Base-by-base conservation (phyloP, 1,284 basidiomycete species). In the Malassezia japonica region DNA sequence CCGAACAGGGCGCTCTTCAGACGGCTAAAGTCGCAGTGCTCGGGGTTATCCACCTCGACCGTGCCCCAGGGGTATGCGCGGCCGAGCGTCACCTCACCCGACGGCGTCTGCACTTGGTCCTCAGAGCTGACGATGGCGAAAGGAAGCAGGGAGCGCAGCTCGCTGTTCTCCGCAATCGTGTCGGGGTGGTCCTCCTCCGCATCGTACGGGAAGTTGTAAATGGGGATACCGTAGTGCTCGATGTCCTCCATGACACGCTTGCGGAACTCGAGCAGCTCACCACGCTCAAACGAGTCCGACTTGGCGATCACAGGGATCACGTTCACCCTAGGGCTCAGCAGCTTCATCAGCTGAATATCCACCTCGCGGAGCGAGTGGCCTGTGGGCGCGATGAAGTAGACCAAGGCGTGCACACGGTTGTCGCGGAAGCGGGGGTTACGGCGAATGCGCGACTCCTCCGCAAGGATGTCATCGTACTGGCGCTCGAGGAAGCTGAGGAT, bases 181-280 rank as follows among this genome's bases (percentile, higher is more conserved):
- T 98, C 94, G 72, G 96, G 91, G 73, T 99, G 94, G 69, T 99
- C 76, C 76, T 98, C 94, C 75, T 98, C 94, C 20, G 90, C 84
- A 65, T 98, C 94, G 75, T 94, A 98, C 0, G 94, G 94, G 81
- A 98, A 98, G 78, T 98, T 98, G 80, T 98, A 99, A 38, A 98
- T 86, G 6, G 94, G 92, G 64, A 99, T 98, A 61, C 86, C 84
- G 73, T 98, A 96, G 78, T 96, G 82, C 72, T 96, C 92, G 63
- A 99, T 96, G 74, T 99, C 92, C 76, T 98, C 91, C 90, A 96
- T 96, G 71, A 98, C 59, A 35, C 94, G 80, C 77, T 91, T 90
- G 81, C 95, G 98, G 82, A 98, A 99, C 10, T 83, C 88, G 57
- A 82, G 81, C 41, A 59, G 56, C 55, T 72, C 70, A 28, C 46